Evolutionary conservation across 306 rosid genomes (phyloP), one percentile per base, ranked within the genome.

Genomic region (Glycine tomentella): DNA sequence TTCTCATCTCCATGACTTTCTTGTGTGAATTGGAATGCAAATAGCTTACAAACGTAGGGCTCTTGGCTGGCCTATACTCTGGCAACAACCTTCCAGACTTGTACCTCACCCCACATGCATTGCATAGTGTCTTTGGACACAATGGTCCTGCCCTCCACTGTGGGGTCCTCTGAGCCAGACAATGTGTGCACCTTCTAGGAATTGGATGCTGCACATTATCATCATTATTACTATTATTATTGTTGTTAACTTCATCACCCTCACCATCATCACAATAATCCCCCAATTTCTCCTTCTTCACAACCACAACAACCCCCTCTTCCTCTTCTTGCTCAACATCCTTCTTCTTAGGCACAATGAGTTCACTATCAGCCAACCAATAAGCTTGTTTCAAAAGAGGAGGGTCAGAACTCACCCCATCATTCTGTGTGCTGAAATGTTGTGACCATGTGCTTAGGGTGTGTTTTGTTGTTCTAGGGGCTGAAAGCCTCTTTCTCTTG

Each of bases 341-440:
- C 44, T 83, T 83, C 65, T 80, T 84, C 64, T 75, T 79, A 5
- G 82, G 86, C 15, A 72, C 76, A 58, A 84, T 61, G 73, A 90
- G 92, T 80, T 90, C 91, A 40, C 92, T 89, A 48, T 87, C 91
- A 14, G 89, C 91, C 56, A 90, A 75, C 91, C 92, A 89, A 76
- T 89, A 89, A 5, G 89, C 67, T 72, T 90, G 94, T 82, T 90
- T 81, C n/a, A 90, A 85, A 2, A 90, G 77, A 66, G 87, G 91
- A 53, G 92, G 86, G 69, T 85, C 86, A 33, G 87, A 80, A 80
- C 50, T 55, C 14, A 84, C 36, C 61, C 40, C 38, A 15, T 85
- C 85, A 64, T 33, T 74, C 42, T 81, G 73, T 15, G 78, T 46
- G 67, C 65, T 69, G 11, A 67, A 62, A 50, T 77, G 57, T 8